Evolutionary conservation across 2,329 filamentous ascomycete genomes (phyloP).

Genomic region (Sordariomycetes sp.): DNA sequence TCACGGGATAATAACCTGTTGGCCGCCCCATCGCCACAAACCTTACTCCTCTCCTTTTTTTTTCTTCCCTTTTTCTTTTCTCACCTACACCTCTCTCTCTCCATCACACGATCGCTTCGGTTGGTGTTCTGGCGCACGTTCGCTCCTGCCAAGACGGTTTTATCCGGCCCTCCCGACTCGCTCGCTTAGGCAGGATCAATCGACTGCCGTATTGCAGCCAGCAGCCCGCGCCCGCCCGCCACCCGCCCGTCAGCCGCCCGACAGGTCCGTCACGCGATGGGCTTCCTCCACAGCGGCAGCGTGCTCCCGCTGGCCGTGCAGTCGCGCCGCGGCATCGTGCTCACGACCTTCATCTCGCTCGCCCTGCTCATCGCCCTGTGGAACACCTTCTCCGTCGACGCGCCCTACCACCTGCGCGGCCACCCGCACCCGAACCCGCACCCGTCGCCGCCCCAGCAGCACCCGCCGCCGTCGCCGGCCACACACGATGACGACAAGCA

Average conservation of each 20-base stretch:
- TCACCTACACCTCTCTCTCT: too few species aligned
- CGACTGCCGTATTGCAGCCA: too few species aligned
- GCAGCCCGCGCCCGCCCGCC: too few species aligned
- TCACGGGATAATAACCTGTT: too few species aligned
- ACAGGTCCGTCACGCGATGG: not conserved
- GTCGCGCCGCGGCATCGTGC: slow-evolving; percentile 6
- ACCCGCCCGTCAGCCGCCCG: too few species aligned
- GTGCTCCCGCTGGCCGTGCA: slow-evolving; percentile 1
- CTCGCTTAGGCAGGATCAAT: not conserved
- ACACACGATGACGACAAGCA: not conserved
- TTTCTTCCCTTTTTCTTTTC: too few species aligned
- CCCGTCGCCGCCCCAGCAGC: not conserved
- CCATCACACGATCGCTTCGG: not conserved
- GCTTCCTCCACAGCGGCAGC: not conserved
- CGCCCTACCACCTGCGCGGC: not conserved
- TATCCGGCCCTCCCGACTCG: not conserved
- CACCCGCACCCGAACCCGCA: not conserved
- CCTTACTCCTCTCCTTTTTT: too few species aligned
- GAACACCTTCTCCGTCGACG: slow-evolving; percentile 5
- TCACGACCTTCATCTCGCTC: slow-evolving; percentile 1
- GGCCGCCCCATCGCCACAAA: too few species aligned
- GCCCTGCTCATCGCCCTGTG: slow-evolving; percentile 5
- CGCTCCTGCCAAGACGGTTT: too few species aligned
- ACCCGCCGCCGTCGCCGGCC: too few species aligned
- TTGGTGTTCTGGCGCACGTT: too few species aligned